A percentile compares a stretch with the other conserved stretches of the same genome.
Conservation (phyloP, 1,284 basidiomycete genomes). For the Tilletia walkeri region DNA sequence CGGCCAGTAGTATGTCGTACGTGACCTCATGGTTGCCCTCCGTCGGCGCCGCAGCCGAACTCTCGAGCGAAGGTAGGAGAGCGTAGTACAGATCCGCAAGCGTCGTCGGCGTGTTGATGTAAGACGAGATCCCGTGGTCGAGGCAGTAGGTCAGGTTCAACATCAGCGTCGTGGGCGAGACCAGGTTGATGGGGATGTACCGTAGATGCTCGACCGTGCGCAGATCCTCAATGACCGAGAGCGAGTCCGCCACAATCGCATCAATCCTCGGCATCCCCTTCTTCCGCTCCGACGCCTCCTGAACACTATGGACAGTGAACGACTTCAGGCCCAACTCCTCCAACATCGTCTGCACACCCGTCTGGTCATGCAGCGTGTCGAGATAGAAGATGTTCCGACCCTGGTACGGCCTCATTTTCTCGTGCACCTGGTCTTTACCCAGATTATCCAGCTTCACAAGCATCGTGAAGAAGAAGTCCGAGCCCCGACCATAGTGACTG, state of each 20-base stretch:
- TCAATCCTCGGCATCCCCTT: slow-evolving; percentile 85
- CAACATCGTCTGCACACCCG: slow-evolving; percentile 75
- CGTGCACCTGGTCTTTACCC: slow-evolving; percentile 41
- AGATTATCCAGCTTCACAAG: slow-evolving; percentile 53
- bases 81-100: slow-evolving; percentile 87
- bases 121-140: slow-evolving; percentile 84
- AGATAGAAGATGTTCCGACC: slow-evolving; percentile 71
- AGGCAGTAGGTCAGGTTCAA: slow-evolving; percentile 64
- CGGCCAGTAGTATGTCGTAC: slow-evolving; percentile 92
- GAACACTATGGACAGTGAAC: slow-evolving; percentile 73
- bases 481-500: slow-evolving; percentile 80
- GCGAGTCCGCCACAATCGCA: slow-evolving; percentile 89
- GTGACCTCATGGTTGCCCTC: slow-evolving; percentile 74
- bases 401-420: slow-evolving; percentile 51
- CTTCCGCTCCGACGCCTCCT: slow-evolving; percentile 70
- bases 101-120: slow-evolving; percentile 84
- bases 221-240: slow-evolving; percentile 79
- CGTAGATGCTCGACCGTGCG: slow-evolving; percentile 90
- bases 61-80: slow-evolving; percentile 89
- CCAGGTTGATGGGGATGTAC: slow-evolving; percentile 94
- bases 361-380: slow-evolving; percentile 76
- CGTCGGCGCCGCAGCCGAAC: slow-evolving; percentile 79
- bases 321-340: slow-evolving; percentile 78
- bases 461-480: slow-evolving; percentile 96
- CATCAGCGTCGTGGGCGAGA: slow-evolving; percentile 62